These are phyloP conservation scores for Debaryomyces tyrocola DNA, from an alignment of 805 yeast genomes.

Conservation along the genomic window DNA sequence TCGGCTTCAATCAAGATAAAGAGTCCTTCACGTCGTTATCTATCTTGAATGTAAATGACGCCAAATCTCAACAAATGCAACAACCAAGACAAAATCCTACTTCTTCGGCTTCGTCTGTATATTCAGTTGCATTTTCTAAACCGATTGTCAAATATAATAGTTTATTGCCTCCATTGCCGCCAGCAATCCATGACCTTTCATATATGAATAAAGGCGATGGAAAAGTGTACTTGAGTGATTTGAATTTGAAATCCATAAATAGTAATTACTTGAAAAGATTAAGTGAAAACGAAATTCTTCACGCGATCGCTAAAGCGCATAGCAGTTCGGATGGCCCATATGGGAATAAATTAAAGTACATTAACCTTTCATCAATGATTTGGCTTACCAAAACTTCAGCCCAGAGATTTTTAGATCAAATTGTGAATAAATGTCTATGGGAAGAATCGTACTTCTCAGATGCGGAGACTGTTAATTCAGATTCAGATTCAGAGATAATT, in stretches of 20 bases:
- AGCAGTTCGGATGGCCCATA: slow-evolving; percentile 11
- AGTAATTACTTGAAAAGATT: slow-evolving; percentile 26
- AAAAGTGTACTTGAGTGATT: slow-evolving; percentile 38
- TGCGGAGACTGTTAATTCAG: slow-evolving; percentile 2
- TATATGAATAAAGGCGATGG: slow-evolving; percentile 32
- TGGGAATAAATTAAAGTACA: slow-evolving; percentile 26
- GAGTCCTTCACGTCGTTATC: neutral
- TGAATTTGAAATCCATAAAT: slow-evolving; percentile 40
- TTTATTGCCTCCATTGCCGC: slow-evolving; percentile 37
- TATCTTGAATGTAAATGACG: neutral
- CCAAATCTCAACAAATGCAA: neutral
- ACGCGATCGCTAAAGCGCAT: slow-evolving; percentile 24
- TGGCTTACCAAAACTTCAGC: slow-evolving; percentile 46
- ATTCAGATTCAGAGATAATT: neutral
- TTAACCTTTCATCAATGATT: slow-evolving; percentile 45
- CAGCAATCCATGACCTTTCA: slow-evolving; percentile 24
- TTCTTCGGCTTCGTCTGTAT: slow-evolving; percentile 26
- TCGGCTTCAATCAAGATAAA: neutral
- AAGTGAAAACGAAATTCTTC: slow-evolving; percentile 33
- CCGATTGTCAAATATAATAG: slow-evolving; percentile 38
- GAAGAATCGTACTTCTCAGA: slow-evolving; percentile 2
- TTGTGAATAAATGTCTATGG: slow-evolving; percentile 14
- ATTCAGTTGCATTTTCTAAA: slow-evolving; percentile 23
- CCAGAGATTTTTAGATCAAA: slow-evolving; percentile 33
- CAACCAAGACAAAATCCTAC: slow-evolving; percentile 6